Percentiles rank a stretch among this genome's conserved stretches.
phyloP scores from a whole-genome alignment of 1,284 basidiomycete genomes.

The Ceratobasidium sp. region DNA sequence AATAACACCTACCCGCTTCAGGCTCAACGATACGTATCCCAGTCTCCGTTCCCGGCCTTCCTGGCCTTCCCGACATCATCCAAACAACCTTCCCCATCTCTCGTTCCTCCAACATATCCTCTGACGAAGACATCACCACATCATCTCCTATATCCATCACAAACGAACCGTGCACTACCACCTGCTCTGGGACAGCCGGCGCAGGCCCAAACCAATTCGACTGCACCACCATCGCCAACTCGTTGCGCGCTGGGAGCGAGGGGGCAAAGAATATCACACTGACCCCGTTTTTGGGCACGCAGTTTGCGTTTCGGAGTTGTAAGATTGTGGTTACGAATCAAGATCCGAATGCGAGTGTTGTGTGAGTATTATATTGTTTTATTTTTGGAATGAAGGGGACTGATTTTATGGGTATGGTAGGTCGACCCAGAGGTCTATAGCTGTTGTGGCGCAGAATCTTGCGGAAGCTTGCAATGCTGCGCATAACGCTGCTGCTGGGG shows the following conservation, averaged over 20 bases:
- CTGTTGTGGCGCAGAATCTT: conserved; percentile 13
- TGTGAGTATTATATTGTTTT: conserved; percentile 26
- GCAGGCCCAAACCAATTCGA: conserved; percentile 38
- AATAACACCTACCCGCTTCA: not conserved
- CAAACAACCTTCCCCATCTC: conserved; percentile 22
- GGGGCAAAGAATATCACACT: conserved; percentile 5
- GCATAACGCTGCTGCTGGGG: conserved; percentile 13
- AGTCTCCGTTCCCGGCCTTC: not conserved
- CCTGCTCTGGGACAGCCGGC: conserved; percentile 26
- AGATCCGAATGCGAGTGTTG: not conserved
- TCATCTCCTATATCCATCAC: conserved; percentile 6
- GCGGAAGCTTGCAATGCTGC: conserved; percentile 27
- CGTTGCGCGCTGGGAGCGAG: not conserved
- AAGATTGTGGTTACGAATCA: conserved; percentile 30
- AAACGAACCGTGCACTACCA: conserved; percentile 12
- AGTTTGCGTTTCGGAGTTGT: conserved; percentile 38
- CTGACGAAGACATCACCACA: not conserved
- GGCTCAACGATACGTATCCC: conserved; percentile 32
- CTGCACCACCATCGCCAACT: conserved; percentile 34
- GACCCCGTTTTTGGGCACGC: conserved; percentile 21
- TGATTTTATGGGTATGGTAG: conserved; percentile 12
- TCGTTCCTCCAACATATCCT: conserved; percentile 5
- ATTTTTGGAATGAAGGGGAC: not conserved
- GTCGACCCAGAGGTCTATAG: conserved; percentile 20
- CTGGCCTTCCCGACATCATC: conserved; percentile 30